These are phyloP conservation scores for Fraxinus americana DNA, from an alignment of 257 asterid genomes.

Conservation along the genomic window DNA sequence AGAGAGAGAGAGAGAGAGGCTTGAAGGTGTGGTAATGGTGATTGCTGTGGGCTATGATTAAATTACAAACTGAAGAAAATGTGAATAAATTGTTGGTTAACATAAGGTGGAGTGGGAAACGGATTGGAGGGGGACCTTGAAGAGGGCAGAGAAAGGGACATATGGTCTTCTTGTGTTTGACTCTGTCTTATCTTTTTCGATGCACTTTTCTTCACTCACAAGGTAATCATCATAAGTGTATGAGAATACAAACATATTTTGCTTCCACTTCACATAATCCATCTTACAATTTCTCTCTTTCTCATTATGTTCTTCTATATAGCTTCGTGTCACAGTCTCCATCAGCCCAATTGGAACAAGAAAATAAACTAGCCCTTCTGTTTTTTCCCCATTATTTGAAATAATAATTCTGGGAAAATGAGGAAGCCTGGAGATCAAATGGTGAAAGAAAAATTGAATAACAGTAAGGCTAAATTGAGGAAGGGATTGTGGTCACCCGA, in stretches of 20 bases:
- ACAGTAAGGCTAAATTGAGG: constrained; percentile 41
- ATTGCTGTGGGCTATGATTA: background rate
- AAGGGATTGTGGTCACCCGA: constrained; percentile 94
- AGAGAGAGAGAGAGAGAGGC: background rate
- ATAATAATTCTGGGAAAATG: constrained; percentile 22
- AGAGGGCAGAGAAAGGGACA: constrained; percentile 46
- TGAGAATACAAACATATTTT: constrained; percentile 58
- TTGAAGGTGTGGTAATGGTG: background rate
- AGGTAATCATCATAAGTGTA: constrained; percentile 75
- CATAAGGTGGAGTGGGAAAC: constrained; percentile 62
- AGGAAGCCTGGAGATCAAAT: constrained; percentile 42
- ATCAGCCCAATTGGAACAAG: constrained; percentile 28
- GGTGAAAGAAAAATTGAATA: background rate
- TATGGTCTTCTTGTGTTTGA: constrained; percentile 84
- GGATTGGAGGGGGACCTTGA: constrained; percentile 86
- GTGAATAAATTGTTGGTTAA: constrained; percentile 9
- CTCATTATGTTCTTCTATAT: constrained; percentile 33
- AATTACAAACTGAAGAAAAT: background rate
- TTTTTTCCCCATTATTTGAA: background rate
- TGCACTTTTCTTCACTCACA: constrained; percentile 95
- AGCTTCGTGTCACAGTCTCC: constrained; percentile 56
- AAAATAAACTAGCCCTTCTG: background rate
- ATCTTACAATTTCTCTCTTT: constrained; percentile 20
- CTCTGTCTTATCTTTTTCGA: constrained; percentile 41
- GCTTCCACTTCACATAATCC: constrained; percentile 98